These are phyloP conservation scores for Didymosphaeria variabile DNA, from an alignment of 2,329 filamentous ascomycete genomes.

Conservation along the genomic window DNA sequence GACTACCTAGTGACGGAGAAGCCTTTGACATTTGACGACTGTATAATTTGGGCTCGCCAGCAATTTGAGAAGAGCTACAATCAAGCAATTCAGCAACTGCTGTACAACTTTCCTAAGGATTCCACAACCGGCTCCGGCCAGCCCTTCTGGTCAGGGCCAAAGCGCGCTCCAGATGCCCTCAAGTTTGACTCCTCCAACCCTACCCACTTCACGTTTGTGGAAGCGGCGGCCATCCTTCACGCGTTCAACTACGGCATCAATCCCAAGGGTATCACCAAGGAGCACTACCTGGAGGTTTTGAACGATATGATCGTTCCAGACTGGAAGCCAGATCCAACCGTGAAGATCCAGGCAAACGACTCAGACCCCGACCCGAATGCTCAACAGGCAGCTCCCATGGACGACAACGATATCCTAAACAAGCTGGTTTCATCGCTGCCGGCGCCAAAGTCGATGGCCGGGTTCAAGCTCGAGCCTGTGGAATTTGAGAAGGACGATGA, in stretches of 20 bases:
- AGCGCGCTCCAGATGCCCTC: conserved; percentile 91
- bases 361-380: conserved; percentile 94
- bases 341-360: conserved; percentile 97
- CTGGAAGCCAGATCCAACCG: conserved; percentile 85
- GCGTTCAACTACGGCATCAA: conserved; percentile 99
- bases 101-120: conserved; percentile 98
- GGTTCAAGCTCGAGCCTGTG: conserved; percentile 88
- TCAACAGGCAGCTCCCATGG: conserved; percentile 62
- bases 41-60: conserved; percentile 91
- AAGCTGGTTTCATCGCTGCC: conserved; percentile 78
- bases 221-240: conserved; percentile 89
- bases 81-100: conserved; percentile 92
- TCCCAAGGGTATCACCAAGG: conserved; percentile 74
- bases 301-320: conserved; percentile 96
- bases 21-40: conserved; percentile 92
- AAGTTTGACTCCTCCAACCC: conserved; percentile 87
- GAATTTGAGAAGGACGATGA: conserved; percentile 99
- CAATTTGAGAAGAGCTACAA: conserved; percentile 97
- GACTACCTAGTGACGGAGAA: conserved; percentile 93
- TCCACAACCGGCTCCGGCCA: conserved; percentile 86
- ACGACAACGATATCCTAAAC: conserved; percentile 80
- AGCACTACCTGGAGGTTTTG: conserved; percentile 79
- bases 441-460: conserved; percentile 79
- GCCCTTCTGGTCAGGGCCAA: conserved; percentile 97
- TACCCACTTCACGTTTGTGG: conserved; percentile 87